Conservation (phyloP, 768 basidiomycete species). For the Pleurotus tuoliensis region DNA sequence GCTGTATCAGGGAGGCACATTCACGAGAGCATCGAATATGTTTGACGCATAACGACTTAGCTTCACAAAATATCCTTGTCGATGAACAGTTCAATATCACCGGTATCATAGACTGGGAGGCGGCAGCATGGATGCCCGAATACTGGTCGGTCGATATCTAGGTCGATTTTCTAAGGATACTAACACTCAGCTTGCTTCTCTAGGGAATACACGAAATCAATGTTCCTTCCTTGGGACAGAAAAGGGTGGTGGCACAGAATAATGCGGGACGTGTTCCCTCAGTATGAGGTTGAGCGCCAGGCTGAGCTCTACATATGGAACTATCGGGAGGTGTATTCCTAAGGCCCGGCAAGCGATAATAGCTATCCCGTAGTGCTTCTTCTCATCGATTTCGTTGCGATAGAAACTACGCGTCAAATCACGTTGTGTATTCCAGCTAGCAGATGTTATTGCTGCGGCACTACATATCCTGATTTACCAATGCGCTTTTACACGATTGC, state of each 20-base stretch:
- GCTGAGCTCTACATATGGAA: not conserved
- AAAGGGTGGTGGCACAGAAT: not conserved
- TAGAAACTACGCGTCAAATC: no score
- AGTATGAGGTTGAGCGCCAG: not conserved
- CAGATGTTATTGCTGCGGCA: no score
- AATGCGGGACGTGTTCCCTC: not conserved
- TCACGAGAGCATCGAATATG: slow-evolving; percentile 9
- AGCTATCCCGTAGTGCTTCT: no score
- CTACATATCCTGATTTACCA: no score
- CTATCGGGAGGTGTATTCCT: not conserved
- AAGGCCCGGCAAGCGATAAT: not conserved
- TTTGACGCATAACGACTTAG: slow-evolving; percentile 32
- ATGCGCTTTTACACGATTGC: no score
- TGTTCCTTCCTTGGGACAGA: not conserved
- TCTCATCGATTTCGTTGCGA: no score
- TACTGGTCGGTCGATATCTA: slow-evolving; percentile 12
- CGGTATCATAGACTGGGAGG: slow-evolving; percentile 20
- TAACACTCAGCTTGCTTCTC: not conserved
- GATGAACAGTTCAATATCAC: slow-evolving; percentile 16
- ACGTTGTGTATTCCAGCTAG: no score
- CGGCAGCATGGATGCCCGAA: slow-evolving; percentile 17
- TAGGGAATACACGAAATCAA: not conserved
- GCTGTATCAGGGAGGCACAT: slow-evolving; percentile 7
- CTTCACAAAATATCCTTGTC: slow-evolving; percentile 31
- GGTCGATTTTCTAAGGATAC: not conserved